These are phyloP conservation scores for Blastobotrys ciferrii DNA, from an alignment of 1,139 yeast genomes.

Conservation along the genomic window DNA sequence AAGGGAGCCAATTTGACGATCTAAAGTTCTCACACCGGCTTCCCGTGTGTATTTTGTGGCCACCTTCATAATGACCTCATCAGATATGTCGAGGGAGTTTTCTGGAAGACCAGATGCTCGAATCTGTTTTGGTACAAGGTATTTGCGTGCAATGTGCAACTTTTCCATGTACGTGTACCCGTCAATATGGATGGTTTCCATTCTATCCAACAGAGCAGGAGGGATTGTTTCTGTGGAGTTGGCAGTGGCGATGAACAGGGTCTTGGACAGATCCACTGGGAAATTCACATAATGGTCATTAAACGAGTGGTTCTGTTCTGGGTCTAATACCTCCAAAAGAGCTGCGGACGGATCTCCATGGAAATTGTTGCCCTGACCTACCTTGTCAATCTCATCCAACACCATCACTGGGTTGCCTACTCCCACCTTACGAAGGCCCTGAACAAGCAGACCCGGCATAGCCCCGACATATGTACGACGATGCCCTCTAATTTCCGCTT, in stretches of 20 bases:
- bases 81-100: constrained; percentile 40
- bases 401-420: constrained; percentile 87
- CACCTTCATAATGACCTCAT: constrained; percentile 56
- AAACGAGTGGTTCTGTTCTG: constrained; percentile 80
- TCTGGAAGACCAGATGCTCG: constrained; percentile 63
- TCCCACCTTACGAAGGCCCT: constrained; percentile 73
- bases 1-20: constrained; percentile 66
- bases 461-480: constrained; percentile 93
- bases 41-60: constrained; percentile 77
- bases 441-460: constrained; percentile 84
- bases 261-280: constrained; percentile 82
- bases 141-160: constrained; percentile 65
- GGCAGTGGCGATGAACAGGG: constrained; percentile 87
- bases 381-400: constrained; percentile 86
- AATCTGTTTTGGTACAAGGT: constrained; percentile 77
- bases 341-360: constrained; percentile 95
- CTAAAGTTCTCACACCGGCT: constrained; percentile 82
- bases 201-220: constrained; percentile 78
- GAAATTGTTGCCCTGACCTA: constrained; percentile 52
- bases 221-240: constrained; percentile 74
- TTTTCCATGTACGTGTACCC: constrained; percentile 86
- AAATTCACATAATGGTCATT: constrained; percentile 86
- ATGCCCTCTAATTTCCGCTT: constrained; percentile 89
- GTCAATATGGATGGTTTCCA: constrained; percentile 76
- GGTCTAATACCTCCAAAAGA: constrained; percentile 82